phyloP scores from a whole-genome alignment of 768 basidiomycete species.

The Russula sp. region DNA sequence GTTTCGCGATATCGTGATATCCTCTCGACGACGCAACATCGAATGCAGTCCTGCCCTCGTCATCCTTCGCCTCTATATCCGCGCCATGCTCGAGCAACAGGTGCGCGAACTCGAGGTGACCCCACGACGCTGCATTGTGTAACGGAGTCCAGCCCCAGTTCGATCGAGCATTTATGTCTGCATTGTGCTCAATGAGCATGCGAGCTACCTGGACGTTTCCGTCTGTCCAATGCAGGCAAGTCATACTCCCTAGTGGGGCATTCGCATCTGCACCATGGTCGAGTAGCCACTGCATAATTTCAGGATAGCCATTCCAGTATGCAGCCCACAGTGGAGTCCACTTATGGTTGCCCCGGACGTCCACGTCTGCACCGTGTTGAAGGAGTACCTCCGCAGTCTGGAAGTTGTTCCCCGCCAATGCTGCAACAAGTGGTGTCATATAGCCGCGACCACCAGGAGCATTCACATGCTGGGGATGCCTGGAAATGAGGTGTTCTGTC shows the following conservation, averaged over 20 bases:
- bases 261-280: not conserved
- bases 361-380: not conserved
- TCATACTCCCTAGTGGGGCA: not conserved
- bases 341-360: not conserved
- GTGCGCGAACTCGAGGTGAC: not conserved
- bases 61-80: not conserved
- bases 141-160: not conserved
- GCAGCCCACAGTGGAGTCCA: not conserved
- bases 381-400: not conserved
- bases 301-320: not conserved
- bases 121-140: not conserved
- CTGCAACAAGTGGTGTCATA: not conserved
- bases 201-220: not conserved
- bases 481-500: not conserved
- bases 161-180: constrained; percentile 24
- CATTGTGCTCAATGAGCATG: not conserved
- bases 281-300: not conserved
- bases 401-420: not conserved
- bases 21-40: not conserved
- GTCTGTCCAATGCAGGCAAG: not conserved
- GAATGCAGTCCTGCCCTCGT: not conserved
- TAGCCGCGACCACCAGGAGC: not conserved
- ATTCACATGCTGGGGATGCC: not conserved
- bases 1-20: not conserved
- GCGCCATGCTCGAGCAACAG: not conserved